phyloP scores from a whole-genome alignment of 2,329 filamentous ascomycete species.

The Nemania abortiva region DNA sequence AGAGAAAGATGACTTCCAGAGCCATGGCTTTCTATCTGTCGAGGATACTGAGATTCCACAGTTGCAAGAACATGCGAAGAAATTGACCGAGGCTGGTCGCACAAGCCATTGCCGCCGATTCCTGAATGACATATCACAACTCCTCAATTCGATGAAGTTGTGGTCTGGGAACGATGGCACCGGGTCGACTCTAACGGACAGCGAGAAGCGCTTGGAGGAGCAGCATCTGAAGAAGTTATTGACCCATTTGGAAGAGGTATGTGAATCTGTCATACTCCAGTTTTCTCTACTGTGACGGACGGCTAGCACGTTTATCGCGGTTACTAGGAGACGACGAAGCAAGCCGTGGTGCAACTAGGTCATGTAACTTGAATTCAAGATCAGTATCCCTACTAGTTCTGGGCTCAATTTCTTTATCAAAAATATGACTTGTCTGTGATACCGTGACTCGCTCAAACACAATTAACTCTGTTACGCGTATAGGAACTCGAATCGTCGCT shows the following conservation, averaged over 20 bases:
- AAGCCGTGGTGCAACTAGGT: slow-evolving; percentile 10
- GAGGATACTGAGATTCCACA: slow-evolving; percentile 71
- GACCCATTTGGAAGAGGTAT: slow-evolving; percentile 43
- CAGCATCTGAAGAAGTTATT: slow-evolving; percentile 42
- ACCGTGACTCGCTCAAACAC: slow-evolving; percentile 21
- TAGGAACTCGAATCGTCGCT: slow-evolving; percentile 56
- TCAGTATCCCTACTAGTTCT: slow-evolving; percentile 4
- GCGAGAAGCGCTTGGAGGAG: slow-evolving; percentile 38
- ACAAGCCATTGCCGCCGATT: slow-evolving; percentile 60
- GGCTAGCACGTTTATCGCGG: background rate
- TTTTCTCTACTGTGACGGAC: slow-evolving; percentile 7
- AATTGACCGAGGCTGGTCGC: slow-evolving; percentile 61
- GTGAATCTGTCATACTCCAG: slow-evolving; percentile 21
- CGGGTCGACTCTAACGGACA: slow-evolving; percentile 33
- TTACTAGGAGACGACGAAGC: background rate
- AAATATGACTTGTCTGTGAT: slow-evolving; percentile 12
- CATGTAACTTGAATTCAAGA: slow-evolving; percentile 24
- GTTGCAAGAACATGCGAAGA: slow-evolving; percentile 69
- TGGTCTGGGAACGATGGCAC: slow-evolving; percentile 39
- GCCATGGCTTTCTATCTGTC: slow-evolving; percentile 62
- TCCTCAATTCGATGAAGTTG: slow-evolving; percentile 63
- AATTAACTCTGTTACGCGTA: slow-evolving; percentile 10
- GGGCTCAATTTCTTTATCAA: background rate
- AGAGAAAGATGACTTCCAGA: slow-evolving; percentile 61
- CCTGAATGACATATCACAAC: slow-evolving; percentile 62